phyloP scores from a whole-genome alignment of 2,329 filamentous ascomycete species.

The Penicillium concentricum region DNA sequence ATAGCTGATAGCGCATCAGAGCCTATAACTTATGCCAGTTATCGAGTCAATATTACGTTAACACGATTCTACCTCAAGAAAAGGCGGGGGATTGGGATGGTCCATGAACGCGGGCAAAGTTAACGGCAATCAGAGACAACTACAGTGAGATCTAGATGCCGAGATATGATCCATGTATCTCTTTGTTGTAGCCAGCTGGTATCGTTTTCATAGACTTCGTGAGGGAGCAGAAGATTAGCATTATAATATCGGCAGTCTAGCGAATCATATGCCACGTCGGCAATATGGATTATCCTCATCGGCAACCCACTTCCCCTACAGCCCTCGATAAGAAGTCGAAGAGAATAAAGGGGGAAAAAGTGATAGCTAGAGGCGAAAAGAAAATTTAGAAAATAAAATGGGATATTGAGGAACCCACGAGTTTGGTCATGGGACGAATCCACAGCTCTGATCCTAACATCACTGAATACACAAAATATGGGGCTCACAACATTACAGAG shows the following conservation, averaged over 20 bases:
- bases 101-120: background rate
- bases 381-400: too few species aligned
- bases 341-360: background rate
- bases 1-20: background rate
- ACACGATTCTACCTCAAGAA: background rate
- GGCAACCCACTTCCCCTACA: slow-evolving; percentile 1
- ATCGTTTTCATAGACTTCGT: background rate
- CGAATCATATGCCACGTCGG: slow-evolving; percentile 3
- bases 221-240: background rate
- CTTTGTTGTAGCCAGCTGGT: background rate
- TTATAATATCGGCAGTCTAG: background rate
- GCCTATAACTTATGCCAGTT: background rate
- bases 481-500: too few species aligned
- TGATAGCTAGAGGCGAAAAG: too few species aligned
- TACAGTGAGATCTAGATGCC: background rate
- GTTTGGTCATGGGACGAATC: too few species aligned
- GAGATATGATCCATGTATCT: background rate
- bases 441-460: too few species aligned
- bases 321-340: too few species aligned
- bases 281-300: background rate
- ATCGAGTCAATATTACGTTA: background rate
- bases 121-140: background rate
- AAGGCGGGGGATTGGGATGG: background rate
- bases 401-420: too few species aligned
- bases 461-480: too few species aligned